phyloP scores from a whole-genome alignment of 2,329 filamentous ascomycete genomes.

The Esteya vermicola region DNA sequence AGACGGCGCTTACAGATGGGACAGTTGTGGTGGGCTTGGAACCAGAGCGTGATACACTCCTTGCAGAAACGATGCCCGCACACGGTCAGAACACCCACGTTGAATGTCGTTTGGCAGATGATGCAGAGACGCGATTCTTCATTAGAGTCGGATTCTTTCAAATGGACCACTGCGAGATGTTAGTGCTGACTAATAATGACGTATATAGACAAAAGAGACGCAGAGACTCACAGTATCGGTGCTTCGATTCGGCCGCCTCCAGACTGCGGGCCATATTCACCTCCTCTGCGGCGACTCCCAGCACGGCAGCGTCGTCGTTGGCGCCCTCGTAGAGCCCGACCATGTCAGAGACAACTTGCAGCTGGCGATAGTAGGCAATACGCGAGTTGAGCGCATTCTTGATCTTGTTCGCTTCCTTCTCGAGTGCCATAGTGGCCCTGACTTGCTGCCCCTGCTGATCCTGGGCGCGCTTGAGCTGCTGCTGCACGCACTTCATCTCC shows the following conservation, averaged over 20 bases:
- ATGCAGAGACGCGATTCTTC: constrained; percentile 59
- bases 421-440: constrained; percentile 33
- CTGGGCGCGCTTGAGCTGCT: constrained; percentile 48
- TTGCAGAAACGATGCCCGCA: constrained; percentile 92
- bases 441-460: constrained; percentile 34
- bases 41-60: constrained; percentile 73
- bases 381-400: constrained; percentile 69
- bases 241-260: constrained; percentile 52
- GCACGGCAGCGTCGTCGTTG: constrained; percentile 35
- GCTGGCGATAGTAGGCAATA: constrained; percentile 77
- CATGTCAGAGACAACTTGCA: constrained; percentile 82
- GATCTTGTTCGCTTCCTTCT: constrained; percentile 64
- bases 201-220: not conserved
- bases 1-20: constrained; percentile 70
- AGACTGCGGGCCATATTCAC: constrained; percentile 41
- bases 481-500: constrained; percentile 52
- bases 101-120: constrained; percentile 69
- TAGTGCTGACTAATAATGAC: not conserved
- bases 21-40: constrained; percentile 57
- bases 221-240: constrained; percentile 47
- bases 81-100: constrained; percentile 66
- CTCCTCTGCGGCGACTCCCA: constrained; percentile 29
- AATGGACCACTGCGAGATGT: constrained; percentile 29
- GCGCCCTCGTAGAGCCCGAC: constrained; percentile 61
- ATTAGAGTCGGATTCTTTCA: constrained; percentile 44